phyloP scores from a whole-genome alignment of 2,329 filamentous ascomycete species.

The Hypoxylon sp. region DNA sequence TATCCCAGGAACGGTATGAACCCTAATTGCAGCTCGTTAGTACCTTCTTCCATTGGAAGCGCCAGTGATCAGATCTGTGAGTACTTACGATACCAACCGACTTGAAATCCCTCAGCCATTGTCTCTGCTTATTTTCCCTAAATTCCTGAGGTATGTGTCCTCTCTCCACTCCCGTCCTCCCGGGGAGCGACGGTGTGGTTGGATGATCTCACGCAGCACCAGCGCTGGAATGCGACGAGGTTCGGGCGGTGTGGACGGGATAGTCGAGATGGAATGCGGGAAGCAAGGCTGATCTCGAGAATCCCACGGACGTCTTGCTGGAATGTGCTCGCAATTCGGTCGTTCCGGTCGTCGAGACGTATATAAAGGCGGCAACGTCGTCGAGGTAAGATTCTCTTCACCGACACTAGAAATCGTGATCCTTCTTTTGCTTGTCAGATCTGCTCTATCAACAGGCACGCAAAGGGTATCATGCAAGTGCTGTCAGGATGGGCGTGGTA shows the following conservation, averaged over 20 bases:
- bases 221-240: conserved; percentile 47
- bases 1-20: conserved; percentile 79
- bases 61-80: not conserved
- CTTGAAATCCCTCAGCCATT: conserved; percentile 52
- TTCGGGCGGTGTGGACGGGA: conserved; percentile 31
- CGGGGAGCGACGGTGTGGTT: conserved; percentile 53
- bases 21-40: conserved; percentile 59
- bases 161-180: conserved; percentile 54
- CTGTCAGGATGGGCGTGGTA: conserved; percentile 22
- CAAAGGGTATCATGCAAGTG: conserved; percentile 36
- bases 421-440: conserved; percentile 49
- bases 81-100: conserved; percentile 55
- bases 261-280: conserved; percentile 47
- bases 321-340: conserved; percentile 40
- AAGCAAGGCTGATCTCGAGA: conserved; percentile 44
- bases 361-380: conserved; percentile 35
- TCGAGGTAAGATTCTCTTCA: conserved; percentile 10
- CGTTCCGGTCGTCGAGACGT: conserved; percentile 11
- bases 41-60: not conserved
- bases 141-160: conserved; percentile 43
- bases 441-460: conserved; percentile 43
- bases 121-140: conserved; percentile 39
- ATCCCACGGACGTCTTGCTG: conserved; percentile 38
- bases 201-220: conserved; percentile 45
- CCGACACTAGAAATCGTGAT: conserved; percentile 29